Base-by-base conservation (phyloP, 106 monocot genomes). In the Phalaenopsis aphrodite region DNA sequence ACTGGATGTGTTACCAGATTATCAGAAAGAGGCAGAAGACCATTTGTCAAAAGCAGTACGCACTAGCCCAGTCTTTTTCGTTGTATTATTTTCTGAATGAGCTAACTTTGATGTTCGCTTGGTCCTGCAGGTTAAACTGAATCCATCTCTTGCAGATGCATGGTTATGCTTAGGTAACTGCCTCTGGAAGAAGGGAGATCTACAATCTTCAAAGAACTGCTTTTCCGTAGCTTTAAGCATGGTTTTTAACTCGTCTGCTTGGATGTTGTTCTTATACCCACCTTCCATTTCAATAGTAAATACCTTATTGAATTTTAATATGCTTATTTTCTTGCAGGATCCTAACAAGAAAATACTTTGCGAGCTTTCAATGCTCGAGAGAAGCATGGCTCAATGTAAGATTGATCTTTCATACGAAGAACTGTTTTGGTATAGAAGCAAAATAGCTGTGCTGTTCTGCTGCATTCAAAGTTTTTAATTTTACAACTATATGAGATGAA, bases 151-250 rank as follows among this genome's bases (percentile, higher is more conserved):
- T 86, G 90, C 80, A 77, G 94, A 97, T 90, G 97, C 97, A 71
- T 97, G 97, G 97, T 61, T 92, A 79, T 97, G 92, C 88, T 85
- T 97, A 52, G 97, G 97, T 67, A 92, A 93, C 72, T 97, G 94
- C 85, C 86, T 97, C 78, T 97, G 97, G 97, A 97, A 97, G 84
- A 97, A 97, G 78, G 97, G 97, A 19, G 97, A 97, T 79, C 86
- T 97, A 64, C 55, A 75, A 57, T 86, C 92, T 41, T 92, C 97
- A 77, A 94, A 88, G 55, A 97, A 92, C 73, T 97, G 97, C 79
- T 92, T 92, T 82, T 90, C 86, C 77, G 79, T 90, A 71, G 94
- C 94, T 58, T 72, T 94, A 39, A 92, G 90, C 85, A 97, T 94
- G 97, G 94, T 97, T 52, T 65, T 19, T 64, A 67, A 5, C 82